A percentile compares a stretch with the other conserved stretches of the same genome.
Conservation (phyloP, 176 grass and related monocot genomes). For the Carex scoparia region DNA sequence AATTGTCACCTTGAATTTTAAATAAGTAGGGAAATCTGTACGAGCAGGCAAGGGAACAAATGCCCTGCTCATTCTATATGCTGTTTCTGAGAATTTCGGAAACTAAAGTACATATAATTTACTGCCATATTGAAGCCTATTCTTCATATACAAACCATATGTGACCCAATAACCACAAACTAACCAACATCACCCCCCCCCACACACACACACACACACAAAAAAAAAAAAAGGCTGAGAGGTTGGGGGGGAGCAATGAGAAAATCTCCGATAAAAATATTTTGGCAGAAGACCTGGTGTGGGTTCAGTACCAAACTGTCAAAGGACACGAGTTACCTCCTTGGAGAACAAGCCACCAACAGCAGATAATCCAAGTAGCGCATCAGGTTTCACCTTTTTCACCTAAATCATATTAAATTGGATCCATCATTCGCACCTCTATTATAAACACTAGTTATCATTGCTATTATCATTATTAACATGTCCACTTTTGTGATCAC, state of each 20-base stretch:
- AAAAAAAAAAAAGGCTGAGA: neutral
- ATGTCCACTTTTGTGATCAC: neutral
- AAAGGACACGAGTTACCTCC: constrained; percentile 49
- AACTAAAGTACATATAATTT: neutral
- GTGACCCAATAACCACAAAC: neutral
- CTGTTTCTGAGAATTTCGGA: neutral
- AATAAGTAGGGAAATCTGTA: neutral
- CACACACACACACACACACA: too few species aligned
- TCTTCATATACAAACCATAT: neutral
- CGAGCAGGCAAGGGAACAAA: neutral
- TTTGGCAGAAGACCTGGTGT: neutral
- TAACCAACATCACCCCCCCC: too few species aligned
- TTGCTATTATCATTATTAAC: neutral
- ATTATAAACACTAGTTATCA: neutral
- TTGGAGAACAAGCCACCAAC: constrained; percentile 93
- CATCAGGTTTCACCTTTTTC: constrained; percentile 97
- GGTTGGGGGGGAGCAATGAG: neutral
- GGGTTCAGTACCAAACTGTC: constrained; percentile 10
- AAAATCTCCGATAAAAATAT: constrained; percentile 7
- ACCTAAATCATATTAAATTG: constrained; percentile 44
- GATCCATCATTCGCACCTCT: constrained; percentile 10
- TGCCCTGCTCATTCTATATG: neutral
- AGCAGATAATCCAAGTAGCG: constrained; percentile 96
- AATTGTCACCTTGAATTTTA: neutral
- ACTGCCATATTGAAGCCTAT: neutral